Evolutionary conservation across 441 rosid species (phyloP), one percentile per base, ranked within the genome.

Genomic region (Biscutella laevigata): DNA sequence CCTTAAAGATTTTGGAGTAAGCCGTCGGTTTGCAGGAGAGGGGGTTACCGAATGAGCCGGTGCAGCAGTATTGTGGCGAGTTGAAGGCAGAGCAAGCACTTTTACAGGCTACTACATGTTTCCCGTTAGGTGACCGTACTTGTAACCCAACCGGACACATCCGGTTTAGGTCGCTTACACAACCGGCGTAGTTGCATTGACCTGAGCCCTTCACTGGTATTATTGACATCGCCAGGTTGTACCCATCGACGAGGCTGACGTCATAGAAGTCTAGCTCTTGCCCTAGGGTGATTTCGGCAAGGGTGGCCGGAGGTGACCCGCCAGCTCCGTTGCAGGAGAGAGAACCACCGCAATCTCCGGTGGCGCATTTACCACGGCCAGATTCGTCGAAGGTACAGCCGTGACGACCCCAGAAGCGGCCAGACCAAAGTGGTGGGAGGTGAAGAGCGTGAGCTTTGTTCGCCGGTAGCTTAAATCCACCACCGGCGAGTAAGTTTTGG

Each of bases 351-450:
- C 96, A 90, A 58, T 90, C 98, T 0, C 98, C 96, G 0, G 96
- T 90, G 19, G 95, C 78, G 26, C 98, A 90, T 8, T 66, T 74
- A 25, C 98, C 96, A 3, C 77, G 80, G 10, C 95, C 96, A 0
- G 80, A 45, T 14, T 56, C 53, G 62, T 84, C 94, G 33, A 91
- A 91, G 43, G 74, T 44, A 71, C 98, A 91, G 42, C 90, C 92
- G 40, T 87, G 96, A 24, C 96, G 85, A 24, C 96, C 98, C 95
- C 96, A 87, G 71, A 91, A 78, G 7, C 98, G 96, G 40, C 98
- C 95, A 0, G 96, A 84, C 98, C 95, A 91, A 6, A 87, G 85
- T 0, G 92, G 40, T 0, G 96, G 98, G 43, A 91, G 80, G 2
- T 51, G 73, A 17, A 87, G 61, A 33, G 85, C 30, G 78, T 64